A percentile compares a stretch with the other conserved stretches of the same genome.
Conservation (phyloP, 139 green algal species). For the Desmodesmus armatus region DNA sequence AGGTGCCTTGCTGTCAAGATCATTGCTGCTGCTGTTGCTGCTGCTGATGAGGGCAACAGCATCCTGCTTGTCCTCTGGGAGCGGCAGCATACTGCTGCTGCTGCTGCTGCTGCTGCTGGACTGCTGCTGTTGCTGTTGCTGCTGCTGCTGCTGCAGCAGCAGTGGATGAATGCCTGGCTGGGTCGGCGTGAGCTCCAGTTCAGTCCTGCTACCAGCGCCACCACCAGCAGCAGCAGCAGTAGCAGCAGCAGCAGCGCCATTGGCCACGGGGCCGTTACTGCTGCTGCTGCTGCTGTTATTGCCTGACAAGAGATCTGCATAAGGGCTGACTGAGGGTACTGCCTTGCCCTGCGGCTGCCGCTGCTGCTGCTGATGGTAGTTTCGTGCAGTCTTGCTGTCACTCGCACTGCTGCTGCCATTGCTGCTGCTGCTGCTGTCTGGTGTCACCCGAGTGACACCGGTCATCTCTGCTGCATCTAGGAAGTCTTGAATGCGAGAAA, state of each 20-base stretch:
- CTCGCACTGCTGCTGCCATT: not conserved
- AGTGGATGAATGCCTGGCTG: no score
- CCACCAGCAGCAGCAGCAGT: no score
- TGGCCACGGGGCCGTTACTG: not conserved
- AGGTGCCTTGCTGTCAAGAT: no score
- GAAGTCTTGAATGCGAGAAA: constrained; percentile 19
- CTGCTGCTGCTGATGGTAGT: not conserved
- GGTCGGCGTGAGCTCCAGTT: no score
- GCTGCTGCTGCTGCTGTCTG: not conserved
- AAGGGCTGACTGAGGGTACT: not conserved
- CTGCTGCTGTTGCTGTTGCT: no score
- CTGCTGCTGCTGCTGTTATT: not conserved
- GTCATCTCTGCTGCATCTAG: constrained; percentile 15
- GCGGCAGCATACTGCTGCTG: no score
- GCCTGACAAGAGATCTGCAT: not conserved
- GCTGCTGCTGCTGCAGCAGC: no score
- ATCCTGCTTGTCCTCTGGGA: no score
- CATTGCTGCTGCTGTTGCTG: no score
- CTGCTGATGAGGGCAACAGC: no score
- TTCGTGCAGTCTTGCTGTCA: not conserved
- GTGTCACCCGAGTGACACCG: not conserved
- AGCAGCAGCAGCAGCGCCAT: not conserved
- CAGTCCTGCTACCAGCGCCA: no score
- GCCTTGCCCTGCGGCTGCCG: not conserved
- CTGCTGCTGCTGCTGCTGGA: no score